Conservation (phyloP, 371 early-diverging fungal genomes). For the Syncephalastrum contaminatum region DNA sequence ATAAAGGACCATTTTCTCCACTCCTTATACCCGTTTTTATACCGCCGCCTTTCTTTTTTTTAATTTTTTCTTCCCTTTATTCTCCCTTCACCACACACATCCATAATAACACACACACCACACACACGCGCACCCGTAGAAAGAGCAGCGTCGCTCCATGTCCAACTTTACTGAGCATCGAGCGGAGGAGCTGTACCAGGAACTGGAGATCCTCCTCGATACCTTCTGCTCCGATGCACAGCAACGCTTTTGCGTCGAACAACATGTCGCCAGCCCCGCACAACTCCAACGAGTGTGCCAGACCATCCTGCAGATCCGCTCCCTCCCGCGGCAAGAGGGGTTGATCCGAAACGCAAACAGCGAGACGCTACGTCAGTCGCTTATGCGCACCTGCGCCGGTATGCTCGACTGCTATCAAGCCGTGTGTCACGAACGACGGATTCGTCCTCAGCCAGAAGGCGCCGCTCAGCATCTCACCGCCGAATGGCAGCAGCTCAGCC, state of each 20-base stretch:
- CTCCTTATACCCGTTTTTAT: neutral
- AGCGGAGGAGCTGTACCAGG: constrained; percentile 14
- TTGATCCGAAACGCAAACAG: constrained; percentile 8
- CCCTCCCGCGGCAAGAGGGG: neutral
- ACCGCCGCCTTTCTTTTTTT: constrained; percentile 3
- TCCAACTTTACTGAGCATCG: constrained; percentile 9
- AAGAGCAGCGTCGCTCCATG: constrained; percentile 5
- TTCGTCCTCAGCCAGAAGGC: constrained; percentile 12
- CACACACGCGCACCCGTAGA: neutral
- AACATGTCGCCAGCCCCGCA: constrained; percentile 11
- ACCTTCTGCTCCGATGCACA: constrained; percentile 20
- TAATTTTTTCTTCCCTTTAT: constrained; percentile 1
- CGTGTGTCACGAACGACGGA: constrained; percentile 17
- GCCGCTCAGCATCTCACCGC: constrained; percentile 13
- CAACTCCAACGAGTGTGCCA: constrained; percentile 17
- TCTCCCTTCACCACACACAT: constrained; percentile 2
- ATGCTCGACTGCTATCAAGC: constrained; percentile 20
- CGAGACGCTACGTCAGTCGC: constrained; percentile 15
- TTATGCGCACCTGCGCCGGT: constrained; percentile 13
- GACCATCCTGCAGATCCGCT: constrained; percentile 15
- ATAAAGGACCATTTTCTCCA: constrained; percentile 3
- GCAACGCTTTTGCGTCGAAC: constrained; percentile 21
- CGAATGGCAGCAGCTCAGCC: constrained; percentile 30
- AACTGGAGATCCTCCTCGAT: constrained; percentile 16
- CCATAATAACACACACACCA: neutral